Percentiles rank a stretch among this genome's conserved stretches.
These are phyloP conservation scores for Solanum rostratum DNA, from an alignment of 257 asterid species.

Conservation along the genomic window DNA sequence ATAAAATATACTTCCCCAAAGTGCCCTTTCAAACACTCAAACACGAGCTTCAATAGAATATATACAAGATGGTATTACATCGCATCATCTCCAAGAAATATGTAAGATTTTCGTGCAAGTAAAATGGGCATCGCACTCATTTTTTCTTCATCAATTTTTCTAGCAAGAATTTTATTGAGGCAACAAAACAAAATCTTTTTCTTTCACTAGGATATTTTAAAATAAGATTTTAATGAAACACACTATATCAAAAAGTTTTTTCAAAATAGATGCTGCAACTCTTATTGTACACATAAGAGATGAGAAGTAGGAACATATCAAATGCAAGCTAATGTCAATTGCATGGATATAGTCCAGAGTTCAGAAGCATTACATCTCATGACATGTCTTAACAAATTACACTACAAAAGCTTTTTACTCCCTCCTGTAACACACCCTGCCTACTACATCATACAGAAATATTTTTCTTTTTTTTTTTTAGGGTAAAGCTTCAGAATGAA, in stretches of 20 bases:
- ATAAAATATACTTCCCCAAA: not conserved
- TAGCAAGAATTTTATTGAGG: too few relatives aligned
- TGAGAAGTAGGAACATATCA: not conserved
- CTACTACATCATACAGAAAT: not conserved
- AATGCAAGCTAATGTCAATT: not conserved
- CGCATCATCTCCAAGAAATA: not conserved
- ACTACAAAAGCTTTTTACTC: not conserved
- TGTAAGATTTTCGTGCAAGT: not conserved
- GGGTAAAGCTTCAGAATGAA: not conserved
- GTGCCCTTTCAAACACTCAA: not conserved
- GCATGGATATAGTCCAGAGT: not conserved
- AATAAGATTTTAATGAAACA: not conserved
- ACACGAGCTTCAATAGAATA: not conserved
- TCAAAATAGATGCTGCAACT: not conserved
- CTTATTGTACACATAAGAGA: not conserved
- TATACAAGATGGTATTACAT: not conserved
- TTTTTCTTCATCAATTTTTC: not conserved
- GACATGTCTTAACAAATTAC: not conserved
- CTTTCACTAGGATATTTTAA: not conserved
- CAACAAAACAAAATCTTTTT: too few relatives aligned
- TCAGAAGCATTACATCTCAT: not conserved
- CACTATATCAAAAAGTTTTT: not conserved
- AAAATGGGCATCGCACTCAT: not conserved
- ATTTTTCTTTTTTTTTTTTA: too few relatives aligned
- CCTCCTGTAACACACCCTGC: not conserved